Base-by-base conservation (phyloP, 768 basidiomycete genomes). In the Agaricus subrufescens region DNA sequence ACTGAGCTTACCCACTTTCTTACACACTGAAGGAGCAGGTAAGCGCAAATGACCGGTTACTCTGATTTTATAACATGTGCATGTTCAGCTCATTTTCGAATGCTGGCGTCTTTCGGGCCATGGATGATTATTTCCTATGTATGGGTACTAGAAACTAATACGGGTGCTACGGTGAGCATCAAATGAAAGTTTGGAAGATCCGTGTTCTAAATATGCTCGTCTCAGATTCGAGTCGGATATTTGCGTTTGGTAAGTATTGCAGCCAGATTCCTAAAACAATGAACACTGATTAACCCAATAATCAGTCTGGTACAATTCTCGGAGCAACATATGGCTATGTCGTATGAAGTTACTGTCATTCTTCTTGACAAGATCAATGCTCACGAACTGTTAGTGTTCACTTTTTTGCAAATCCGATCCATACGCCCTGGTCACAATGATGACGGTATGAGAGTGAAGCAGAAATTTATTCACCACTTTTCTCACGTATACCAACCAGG, bases 51-150 rank as follows among this genome's bases (percentile, higher is more conserved):
- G 15, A 52, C 40, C 46, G 12, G 25, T 37, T 23, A 26, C 14
- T 30, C 3, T 29, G 8, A 30, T 27, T 37, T 10, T 2, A 10
- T 19, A n/a, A 30, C 29, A 42, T 43, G 30, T 15, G 8, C 25
- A 30, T 1, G 14, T 14, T 47, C 46, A 80, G 76, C 67, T 25
- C 64, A 64, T 34, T 50, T 58, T 30, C 79, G 77, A 76, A 81
- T 73, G 60, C 52, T 50, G 11, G 52, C 42, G 11, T 66, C 65
- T 27, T 73, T 72, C 46, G 77, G 76, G 14, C 79, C 79, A 54
- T 80, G 79, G 79, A 75, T 79, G 73, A 66, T 76, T 8, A 74
- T 79, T 57, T 76, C 73, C 27, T 78, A 77, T 62, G 65, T 80
- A 1, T 80, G 77, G 77, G 77, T 81, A 4, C 66, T 80, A 31